Evolutionary conservation across 768 basidiomycete genomes (phyloP), one percentile per base, ranked within the genome.

Genomic region (Asterophora parasitica): DNA sequence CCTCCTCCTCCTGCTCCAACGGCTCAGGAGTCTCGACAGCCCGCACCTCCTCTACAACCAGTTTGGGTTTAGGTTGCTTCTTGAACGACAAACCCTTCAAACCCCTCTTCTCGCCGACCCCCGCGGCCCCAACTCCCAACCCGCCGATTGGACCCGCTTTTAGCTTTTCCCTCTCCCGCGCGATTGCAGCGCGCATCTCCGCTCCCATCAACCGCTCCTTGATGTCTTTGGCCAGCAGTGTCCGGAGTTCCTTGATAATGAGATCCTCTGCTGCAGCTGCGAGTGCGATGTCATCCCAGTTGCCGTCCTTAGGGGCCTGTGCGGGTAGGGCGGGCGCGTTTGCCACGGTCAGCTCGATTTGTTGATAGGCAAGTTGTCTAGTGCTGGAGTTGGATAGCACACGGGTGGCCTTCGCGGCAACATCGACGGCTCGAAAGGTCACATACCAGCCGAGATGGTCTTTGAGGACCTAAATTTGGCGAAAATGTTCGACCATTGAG

Each of bases 401-500:
- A 54, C 79, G 77, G 7, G 75, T 74, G 0, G 90, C 88, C 3
- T 84, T 73, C 5, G 81, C 72, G 0, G 92, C 92, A 0, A 76
- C 62, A 46, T 78, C 78, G 2, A 71, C 60, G 4, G 79, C 77
- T 15, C 69, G 59, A 62, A 96, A 97, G 3, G 91, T 87, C 53
- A 93, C 76, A 60, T 92, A 94, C 74, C 89, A 85, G 8, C 83
- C 86, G 1, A 68, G 65, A 42, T 78, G 75, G 61, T 88, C 87
- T 52, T 79, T 77, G 1, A 92, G 69, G 20, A 93, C 74, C 87
- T 90, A n/a, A 10, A 19, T 26, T 23, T 6, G 23, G 23, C 23
- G 23, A 23, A 23, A 23, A 23, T 23, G 23, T 23, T 23, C 3
- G 6, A 23, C 3, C 6, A 6, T 23, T 23, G 23, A 23, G 23